Percentiles rank a stretch among this genome's conserved stretches.
Evolutionary conservation across 208 protist genomes (phyloP).

Genomic region (Trypanosoma congolense): DNA sequence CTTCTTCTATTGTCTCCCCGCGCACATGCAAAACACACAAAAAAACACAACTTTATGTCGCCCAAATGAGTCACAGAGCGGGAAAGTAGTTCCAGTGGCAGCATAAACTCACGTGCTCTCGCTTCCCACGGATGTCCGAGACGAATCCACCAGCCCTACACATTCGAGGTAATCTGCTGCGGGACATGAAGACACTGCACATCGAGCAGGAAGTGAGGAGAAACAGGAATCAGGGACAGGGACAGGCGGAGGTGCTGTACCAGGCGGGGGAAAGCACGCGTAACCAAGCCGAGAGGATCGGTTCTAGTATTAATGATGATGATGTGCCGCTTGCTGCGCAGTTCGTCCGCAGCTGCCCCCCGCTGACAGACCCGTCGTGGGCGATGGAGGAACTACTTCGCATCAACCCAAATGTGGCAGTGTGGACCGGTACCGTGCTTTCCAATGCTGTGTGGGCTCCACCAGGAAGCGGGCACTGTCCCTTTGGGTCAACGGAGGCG

Average conservation of each 20-base stretch:
- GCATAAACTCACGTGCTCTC: too few species aligned
- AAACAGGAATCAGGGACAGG: not conserved
- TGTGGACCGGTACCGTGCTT: conserved; percentile 56
- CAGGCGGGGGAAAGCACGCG: too few species aligned
- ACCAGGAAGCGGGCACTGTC: conserved; percentile 55
- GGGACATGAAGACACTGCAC: conserved; percentile 14
- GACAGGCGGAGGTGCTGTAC: not conserved
- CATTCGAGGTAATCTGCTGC: conserved; percentile 23
- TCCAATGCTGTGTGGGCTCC: conserved; percentile 55
- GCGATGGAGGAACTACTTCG: conserved; percentile 81
- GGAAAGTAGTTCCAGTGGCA: too few species aligned
- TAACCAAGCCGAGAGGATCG: not conserved
- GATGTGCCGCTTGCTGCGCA: conserved; percentile 16
- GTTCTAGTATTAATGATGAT: not conserved
- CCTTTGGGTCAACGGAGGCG: conserved; percentile 45
- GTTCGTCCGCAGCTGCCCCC: conserved; percentile 35
- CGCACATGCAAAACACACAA: too few species aligned
- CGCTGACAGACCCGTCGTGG: conserved; percentile 60
- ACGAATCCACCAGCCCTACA: not conserved
- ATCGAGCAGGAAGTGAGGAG: conserved; percentile 2
- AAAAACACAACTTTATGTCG: too few species aligned
- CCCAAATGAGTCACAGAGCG: too few species aligned
- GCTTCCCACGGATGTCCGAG: too few species aligned
- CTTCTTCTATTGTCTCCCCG: not conserved
- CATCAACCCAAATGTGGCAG: conserved; percentile 27